A percentile compares a stretch with the other conserved stretches of the same genome.
Conservation (phyloP, 257 asterid species). For the Ajuga chamaepitys region DNA sequence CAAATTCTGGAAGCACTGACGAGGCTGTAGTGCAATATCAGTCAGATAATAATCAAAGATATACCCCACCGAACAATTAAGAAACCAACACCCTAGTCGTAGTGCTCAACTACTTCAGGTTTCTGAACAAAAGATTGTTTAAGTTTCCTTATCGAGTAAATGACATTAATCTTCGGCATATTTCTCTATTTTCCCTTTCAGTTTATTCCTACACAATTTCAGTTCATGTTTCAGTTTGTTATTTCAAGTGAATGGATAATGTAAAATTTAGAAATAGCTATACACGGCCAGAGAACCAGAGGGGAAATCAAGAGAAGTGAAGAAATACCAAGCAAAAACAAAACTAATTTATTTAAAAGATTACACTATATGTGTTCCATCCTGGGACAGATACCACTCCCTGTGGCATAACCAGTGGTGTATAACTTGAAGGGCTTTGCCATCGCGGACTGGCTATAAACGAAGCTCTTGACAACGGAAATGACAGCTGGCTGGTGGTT, state of each 20-base stretch:
- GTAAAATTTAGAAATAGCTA: not conserved
- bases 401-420: constrained; percentile 85
- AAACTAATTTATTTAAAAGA: constrained; percentile 19
- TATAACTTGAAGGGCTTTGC: constrained; percentile 85
- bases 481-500: constrained; percentile 71
- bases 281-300: not conserved
- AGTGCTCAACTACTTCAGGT: not conserved
- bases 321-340: constrained; percentile 8
- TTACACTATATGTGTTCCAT: constrained; percentile 84
- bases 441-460: constrained; percentile 82
- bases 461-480: constrained; percentile 74
- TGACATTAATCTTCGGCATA: not conserved
- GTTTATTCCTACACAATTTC: not conserved
- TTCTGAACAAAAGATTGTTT: not conserved
- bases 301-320: constrained; percentile 5
- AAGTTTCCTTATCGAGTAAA: not conserved
- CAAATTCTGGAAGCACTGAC: not conserved
- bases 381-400: constrained; percentile 85
- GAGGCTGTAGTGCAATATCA: not conserved
- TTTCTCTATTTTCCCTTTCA: not conserved
- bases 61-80: not conserved
- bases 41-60: not conserved
- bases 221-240: not conserved
- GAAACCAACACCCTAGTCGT: not conserved
- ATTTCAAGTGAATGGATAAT: constrained; percentile 2